Conservation (phyloP, 2,329 filamentous ascomycete genomes). For the Colletotrichum noveboracense region DNA sequence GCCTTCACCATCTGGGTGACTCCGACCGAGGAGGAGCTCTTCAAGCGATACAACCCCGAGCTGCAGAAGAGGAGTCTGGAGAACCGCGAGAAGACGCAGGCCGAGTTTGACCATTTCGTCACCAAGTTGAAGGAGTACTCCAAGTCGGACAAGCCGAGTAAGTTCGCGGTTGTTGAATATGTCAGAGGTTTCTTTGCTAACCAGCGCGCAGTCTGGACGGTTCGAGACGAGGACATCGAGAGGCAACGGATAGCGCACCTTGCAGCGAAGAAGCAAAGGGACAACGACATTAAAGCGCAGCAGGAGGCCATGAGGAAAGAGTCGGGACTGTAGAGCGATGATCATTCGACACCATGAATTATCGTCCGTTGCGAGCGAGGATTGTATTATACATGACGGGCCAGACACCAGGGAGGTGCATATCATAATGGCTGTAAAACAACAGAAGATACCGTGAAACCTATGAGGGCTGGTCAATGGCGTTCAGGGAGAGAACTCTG, state of each 20-base stretch:
- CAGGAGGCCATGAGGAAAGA: conserved; percentile 56
- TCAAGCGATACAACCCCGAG: conserved; percentile 91
- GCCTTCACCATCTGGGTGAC: conserved; percentile 79
- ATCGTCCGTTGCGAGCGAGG: not conserved
- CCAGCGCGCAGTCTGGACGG: conserved; percentile 50
- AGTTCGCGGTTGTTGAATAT: conserved; percentile 33
- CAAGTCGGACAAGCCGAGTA: conserved; percentile 91
- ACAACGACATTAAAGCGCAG: conserved; percentile 46
- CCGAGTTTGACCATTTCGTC: conserved; percentile 92
- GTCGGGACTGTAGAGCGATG: conserved; percentile 42
- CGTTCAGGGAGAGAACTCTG: not conserved
- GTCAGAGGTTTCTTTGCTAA: not conserved
- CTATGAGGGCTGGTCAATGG: conserved; percentile 6
- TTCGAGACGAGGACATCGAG: conserved; percentile 54
- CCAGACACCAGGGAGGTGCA: not conserved
- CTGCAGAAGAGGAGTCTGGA: conserved; percentile 89
- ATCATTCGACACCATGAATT: too few species aligned
- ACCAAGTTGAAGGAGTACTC: conserved; percentile 83
- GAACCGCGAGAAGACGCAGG: conserved; percentile 73
- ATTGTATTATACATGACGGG: conserved; percentile 1
- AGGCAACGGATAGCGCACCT: conserved; percentile 41
- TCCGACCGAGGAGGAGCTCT: conserved; percentile 90
- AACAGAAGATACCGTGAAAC: conserved; percentile 11
- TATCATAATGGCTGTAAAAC: not conserved
- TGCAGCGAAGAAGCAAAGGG: conserved; percentile 38